A percentile compares a stretch with the other conserved stretches of the same genome.
These are phyloP conservation scores for Euryodendron excelsum DNA, from an alignment of 148 eudicot species.

Conservation along the genomic window DNA sequence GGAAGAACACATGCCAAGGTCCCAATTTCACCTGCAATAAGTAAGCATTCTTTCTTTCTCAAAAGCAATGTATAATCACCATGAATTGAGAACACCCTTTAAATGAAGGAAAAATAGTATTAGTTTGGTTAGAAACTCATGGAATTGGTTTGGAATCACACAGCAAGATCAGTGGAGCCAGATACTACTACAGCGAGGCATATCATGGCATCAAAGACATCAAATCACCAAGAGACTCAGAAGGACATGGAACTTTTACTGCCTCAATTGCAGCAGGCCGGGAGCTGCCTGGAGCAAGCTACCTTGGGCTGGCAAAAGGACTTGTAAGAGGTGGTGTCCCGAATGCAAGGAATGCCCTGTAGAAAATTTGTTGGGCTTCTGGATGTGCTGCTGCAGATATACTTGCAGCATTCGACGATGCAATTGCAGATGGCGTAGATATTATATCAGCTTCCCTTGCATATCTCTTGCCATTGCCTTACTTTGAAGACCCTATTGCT, in stretches of 20 bases:
- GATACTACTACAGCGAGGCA: constrained; percentile 15
- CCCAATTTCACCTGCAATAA: constrained; percentile 24
- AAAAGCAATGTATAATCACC: not conserved
- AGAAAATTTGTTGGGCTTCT: constrained; percentile 11
- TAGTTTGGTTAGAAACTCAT: no score
- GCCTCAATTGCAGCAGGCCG: constrained; percentile 20
- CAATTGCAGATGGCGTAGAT: constrained; percentile 21
- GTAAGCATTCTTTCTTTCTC: not conserved
- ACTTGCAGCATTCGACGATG: constrained; percentile 15
- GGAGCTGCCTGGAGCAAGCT: constrained; percentile 14
- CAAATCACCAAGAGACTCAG: constrained; percentile 13
- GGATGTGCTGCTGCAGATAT: constrained; percentile 17
- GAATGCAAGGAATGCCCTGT: constrained; percentile 10
- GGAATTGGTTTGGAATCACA: not conserved
- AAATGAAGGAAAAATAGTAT: no score
- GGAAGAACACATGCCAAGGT: constrained; percentile 23
- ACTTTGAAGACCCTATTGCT: constrained; percentile 18
- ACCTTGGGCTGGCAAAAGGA: constrained; percentile 11
- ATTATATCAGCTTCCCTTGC: constrained; percentile 18
- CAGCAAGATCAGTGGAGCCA: constrained; percentile 22
- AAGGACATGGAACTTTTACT: constrained; percentile 13
- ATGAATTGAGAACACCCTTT: not conserved
- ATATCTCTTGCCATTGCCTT: not conserved
- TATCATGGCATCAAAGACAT: not conserved
- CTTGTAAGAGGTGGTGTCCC: constrained; percentile 18